A percentile compares a stretch with the other conserved stretches of the same genome.
These are phyloP conservation scores for Obelidium mucronatum DNA, from an alignment of 192 early-diverging fungal species.

Conservation along the genomic window DNA sequence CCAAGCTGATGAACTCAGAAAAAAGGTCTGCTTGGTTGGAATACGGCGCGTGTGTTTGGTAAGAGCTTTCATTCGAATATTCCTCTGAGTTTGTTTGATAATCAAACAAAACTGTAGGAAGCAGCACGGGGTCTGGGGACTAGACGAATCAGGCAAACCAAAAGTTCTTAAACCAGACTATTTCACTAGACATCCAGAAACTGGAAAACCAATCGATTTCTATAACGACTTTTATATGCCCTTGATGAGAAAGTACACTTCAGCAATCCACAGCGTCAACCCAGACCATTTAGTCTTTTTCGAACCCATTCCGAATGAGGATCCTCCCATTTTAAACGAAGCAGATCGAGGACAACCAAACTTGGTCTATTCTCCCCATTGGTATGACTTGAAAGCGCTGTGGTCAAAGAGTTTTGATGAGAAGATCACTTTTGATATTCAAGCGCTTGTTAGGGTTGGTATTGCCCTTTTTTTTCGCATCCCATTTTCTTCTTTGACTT, in stretches of 20 bases:
- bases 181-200: constrained; percentile 68
- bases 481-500: background rate
- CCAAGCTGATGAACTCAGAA: constrained; percentile 63
- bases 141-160: constrained; percentile 60
- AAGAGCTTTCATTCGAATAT: too few species aligned
- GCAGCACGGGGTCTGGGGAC: constrained; percentile 77
- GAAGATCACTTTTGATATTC: constrained; percentile 81
- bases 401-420: constrained; percentile 61
- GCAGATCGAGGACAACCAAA: constrained; percentile 54
- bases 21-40: constrained; percentile 68
- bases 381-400: constrained; percentile 85
- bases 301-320: constrained; percentile 82
- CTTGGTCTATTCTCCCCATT: constrained; percentile 82
- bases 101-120: constrained; percentile 42
- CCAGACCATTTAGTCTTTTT: constrained; percentile 69
- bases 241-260: constrained; percentile 69
- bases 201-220: constrained; percentile 66
- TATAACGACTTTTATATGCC: constrained; percentile 76
- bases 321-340: constrained; percentile 45
- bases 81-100: background rate
- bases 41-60: constrained; percentile 74
- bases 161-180: constrained; percentile 65
- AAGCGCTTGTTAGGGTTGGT: constrained; percentile 68
- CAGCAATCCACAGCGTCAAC: constrained; percentile 65
- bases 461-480: background rate